These are phyloP conservation scores for Curvularia eragrostidis DNA, from an alignment of 2,329 filamentous ascomycete species.

Conservation along the genomic window DNA sequence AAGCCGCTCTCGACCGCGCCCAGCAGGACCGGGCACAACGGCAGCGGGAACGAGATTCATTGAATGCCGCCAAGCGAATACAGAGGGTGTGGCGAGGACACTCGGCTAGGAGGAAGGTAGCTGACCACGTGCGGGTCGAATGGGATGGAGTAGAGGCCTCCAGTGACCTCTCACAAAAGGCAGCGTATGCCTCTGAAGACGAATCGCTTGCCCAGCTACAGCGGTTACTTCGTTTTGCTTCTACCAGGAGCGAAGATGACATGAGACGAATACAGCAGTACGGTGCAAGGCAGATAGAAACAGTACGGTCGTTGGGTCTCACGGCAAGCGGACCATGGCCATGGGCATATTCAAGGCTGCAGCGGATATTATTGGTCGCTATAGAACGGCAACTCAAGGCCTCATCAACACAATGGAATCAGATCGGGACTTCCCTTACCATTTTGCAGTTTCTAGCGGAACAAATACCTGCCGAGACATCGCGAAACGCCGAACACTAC, in stretches of 20 bases:
- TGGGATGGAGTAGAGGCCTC: conserved; percentile 41
- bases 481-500: conserved; percentile 40
- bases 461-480: conserved; percentile 45
- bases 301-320: conserved; percentile 32
- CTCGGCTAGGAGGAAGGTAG: conserved; percentile 64
- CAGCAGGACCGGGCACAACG: conserved; percentile 84
- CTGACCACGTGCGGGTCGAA: conserved; percentile 57
- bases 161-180: conserved; percentile 13
- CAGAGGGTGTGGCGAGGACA: conserved; percentile 87
- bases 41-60: conserved; percentile 78
- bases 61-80: conserved; percentile 75
- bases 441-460: conserved; percentile 41
- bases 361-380: conserved; percentile 48
- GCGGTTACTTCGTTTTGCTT: conserved; percentile 54
- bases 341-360: conserved; percentile 51
- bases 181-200: conserved; percentile 48
- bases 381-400: conserved; percentile 35
- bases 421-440: conserved; percentile 21
- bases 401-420: conserved; percentile 18
- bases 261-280: conserved; percentile 51
- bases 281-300: conserved; percentile 47
- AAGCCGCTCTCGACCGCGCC: conserved; percentile 81
- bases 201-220: conserved; percentile 52
- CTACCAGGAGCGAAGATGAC: conserved; percentile 48
- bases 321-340: conserved; percentile 48